Evolutionary conservation across 2,329 filamentous ascomycete species (phyloP).

Genomic region (Claviceps capensis): DNA sequence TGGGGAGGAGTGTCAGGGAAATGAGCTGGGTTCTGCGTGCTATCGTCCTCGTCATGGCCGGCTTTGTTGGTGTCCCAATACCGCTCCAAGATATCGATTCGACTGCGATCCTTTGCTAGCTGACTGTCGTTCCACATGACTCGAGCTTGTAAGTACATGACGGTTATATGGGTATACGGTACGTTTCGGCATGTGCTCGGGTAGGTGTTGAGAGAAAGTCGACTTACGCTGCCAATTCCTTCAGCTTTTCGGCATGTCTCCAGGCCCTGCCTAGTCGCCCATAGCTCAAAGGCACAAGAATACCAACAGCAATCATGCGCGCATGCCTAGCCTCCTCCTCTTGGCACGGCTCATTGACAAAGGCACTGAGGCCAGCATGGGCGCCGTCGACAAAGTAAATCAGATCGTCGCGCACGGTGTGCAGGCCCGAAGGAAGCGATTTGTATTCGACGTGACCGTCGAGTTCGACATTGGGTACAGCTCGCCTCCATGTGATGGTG

Average conservation of each 20-base stretch:
- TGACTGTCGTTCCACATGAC: constrained; percentile 21
- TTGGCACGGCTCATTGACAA: constrained; percentile 69
- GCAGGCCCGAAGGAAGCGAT: constrained; percentile 82
- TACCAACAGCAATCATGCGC: constrained; percentile 81
- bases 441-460: constrained; percentile 93
- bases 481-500: constrained; percentile 79
- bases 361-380: constrained; percentile 82
- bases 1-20: constrained; percentile 20
- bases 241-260: constrained; percentile 68
- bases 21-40: constrained; percentile 12
- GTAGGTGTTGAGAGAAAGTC: background rate
- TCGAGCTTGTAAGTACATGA: background rate
- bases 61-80: constrained; percentile 57
- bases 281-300: constrained; percentile 73
- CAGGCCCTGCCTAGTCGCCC: constrained; percentile 79
- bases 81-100: constrained; percentile 52
- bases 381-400: constrained; percentile 76
- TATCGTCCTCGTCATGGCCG: constrained; percentile 14
- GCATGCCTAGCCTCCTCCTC: constrained; percentile 71
- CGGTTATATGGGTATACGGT: background rate
- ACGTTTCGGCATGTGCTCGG: background rate
- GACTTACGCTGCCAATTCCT: constrained; percentile 56
- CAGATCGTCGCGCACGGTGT: constrained; percentile 76
- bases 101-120: constrained; percentile 50
- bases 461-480: constrained; percentile 54